A percentile compares a stretch with the other conserved stretches of the same genome.
Conservation (phyloP, 2,329 filamentous ascomycete genomes). For the Herpotrichia juniperi region DNA sequence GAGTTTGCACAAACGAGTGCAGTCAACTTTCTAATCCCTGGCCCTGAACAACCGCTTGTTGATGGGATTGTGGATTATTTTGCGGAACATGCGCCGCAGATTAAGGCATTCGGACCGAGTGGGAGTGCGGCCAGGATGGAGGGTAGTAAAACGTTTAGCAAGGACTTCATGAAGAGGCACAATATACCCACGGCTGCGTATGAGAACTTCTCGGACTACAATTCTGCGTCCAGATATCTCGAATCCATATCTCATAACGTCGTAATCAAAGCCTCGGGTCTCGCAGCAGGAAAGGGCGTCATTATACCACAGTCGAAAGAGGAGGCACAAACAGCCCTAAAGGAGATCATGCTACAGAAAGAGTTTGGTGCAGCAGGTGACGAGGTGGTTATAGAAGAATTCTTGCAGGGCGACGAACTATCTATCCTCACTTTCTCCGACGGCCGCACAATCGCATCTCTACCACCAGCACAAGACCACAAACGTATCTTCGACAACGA, state of each 20-base stretch:
- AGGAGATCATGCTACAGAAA: constrained; percentile 87
- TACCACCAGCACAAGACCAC: constrained; percentile 94
- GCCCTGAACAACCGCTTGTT: constrained; percentile 92
- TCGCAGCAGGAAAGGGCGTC: constrained; percentile 95
- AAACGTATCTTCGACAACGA: constrained; percentile 94
- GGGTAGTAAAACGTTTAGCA: constrained; percentile 95
- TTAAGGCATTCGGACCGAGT: constrained; percentile 85
- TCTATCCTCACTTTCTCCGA: constrained; percentile 92
- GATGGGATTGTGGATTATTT: constrained; percentile 89
- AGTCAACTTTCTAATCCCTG: constrained; percentile 85
- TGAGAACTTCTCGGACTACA: constrained; percentile 83
- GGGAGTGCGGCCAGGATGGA: constrained; percentile 87
- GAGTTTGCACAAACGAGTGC: constrained; percentile 73
- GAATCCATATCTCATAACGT: constrained; percentile 42
- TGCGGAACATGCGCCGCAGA: constrained; percentile 53
- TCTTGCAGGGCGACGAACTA: constrained; percentile 87
- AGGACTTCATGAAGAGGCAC: constrained; percentile 95
- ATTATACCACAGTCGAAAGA: constrained; percentile 82
- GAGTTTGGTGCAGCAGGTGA: constrained; percentile 87
- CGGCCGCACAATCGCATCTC: constrained; percentile 79
- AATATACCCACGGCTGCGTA: constrained; percentile 90
- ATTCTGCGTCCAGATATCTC: constrained; percentile 75
- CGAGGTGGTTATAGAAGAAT: constrained; percentile 96
- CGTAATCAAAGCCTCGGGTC: constrained; percentile 91
- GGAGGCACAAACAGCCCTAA: constrained; percentile 81